phyloP scores from a whole-genome alignment of 2,329 filamentous ascomycete species.

The Colletotrichum truncatum region DNA sequence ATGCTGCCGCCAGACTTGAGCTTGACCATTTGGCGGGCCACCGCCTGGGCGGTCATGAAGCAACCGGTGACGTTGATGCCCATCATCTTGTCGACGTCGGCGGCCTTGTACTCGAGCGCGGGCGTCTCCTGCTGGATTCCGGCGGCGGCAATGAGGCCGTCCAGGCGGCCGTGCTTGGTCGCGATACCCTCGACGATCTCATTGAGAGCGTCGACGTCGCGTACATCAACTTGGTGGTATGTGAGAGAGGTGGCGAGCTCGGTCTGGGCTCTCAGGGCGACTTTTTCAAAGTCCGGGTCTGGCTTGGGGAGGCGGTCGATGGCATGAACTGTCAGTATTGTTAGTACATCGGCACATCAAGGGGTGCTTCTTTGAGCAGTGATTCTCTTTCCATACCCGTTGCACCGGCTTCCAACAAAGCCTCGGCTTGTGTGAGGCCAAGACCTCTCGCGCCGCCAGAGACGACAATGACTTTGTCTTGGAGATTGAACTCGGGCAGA shows the following conservation, averaged over 20 bases:
- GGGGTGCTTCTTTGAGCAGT: background rate
- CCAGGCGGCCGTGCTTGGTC: conserved; percentile 74
- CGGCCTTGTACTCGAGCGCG: conserved; percentile 81
- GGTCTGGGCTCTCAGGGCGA: conserved; percentile 69
- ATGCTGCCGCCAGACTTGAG: conserved; percentile 68
- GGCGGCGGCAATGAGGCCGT: conserved; percentile 78
- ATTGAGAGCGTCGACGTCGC: conserved; percentile 75
- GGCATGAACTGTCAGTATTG: conserved; percentile 63
- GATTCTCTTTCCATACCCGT: conserved; percentile 52
- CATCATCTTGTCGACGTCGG: conserved; percentile 81
- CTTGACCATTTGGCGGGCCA: conserved; percentile 78
- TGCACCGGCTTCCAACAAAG: conserved; percentile 81
- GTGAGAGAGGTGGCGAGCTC: conserved; percentile 74
- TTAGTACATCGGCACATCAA: background rate
- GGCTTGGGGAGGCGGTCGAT: conserved; percentile 67
- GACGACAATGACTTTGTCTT: conserved; percentile 78
- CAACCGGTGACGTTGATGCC: conserved; percentile 87
- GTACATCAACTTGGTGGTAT: conserved; percentile 84
- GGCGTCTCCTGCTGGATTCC: conserved; percentile 85
- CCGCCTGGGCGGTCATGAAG: conserved; percentile 87
- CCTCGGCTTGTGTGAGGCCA: conserved; percentile 81
- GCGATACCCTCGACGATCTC: conserved; percentile 75
- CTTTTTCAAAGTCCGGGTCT: conserved; percentile 67
- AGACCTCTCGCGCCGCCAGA: conserved; percentile 81
- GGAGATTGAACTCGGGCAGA: conserved; percentile 80